Evolutionary conservation across 1,284 basidiomycete genomes (phyloP).

Genomic region (Moesziomyces globuligerus): DNA sequence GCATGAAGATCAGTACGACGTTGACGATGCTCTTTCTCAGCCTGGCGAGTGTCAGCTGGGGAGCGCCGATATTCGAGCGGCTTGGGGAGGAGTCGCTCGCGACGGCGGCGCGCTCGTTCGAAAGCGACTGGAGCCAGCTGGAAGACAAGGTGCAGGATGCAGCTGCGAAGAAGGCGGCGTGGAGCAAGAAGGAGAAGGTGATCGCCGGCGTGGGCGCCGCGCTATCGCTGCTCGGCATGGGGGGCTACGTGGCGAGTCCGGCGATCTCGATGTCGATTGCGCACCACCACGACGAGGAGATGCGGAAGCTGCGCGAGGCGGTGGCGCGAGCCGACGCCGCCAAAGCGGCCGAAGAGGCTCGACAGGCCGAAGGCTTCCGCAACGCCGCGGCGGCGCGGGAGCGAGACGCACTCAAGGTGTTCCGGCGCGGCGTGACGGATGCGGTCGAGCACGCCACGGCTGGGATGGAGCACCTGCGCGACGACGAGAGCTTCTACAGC

Average conservation of each 20-base stretch:
- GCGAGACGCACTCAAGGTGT: too few species aligned
- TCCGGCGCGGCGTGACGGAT: too few species aligned
- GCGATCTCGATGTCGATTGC: constrained; percentile 3
- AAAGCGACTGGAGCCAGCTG: constrained; percentile 6
- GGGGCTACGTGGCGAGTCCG: constrained; percentile 7
- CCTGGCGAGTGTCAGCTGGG: background rate
- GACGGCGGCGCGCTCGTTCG: constrained; percentile 5
- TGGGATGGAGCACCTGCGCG: background rate
- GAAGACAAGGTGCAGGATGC: constrained; percentile 6
- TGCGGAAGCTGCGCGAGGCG: background rate
- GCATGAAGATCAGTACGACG: background rate
- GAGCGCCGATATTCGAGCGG: background rate
- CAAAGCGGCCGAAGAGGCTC: too few species aligned
- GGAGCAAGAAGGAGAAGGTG: background rate
- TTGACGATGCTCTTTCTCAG: background rate
- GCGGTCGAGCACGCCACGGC: background rate
- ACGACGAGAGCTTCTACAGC: constrained; percentile 7
- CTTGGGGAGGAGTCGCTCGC: background rate
- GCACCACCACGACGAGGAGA: background rate
- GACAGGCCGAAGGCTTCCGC: too few species aligned
- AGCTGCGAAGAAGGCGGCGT: background rate
- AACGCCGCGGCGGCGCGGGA: too few species aligned
- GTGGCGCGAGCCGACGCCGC: constrained; percentile 3
- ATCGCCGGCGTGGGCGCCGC: constrained; percentile 1
- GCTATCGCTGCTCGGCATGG: constrained; percentile 1